Evolutionary conservation across 495 filamentous ascomycete species (phyloP), one percentile per base, ranked within the genome.

Genomic region (Aspergillus kassunensis): DNA sequence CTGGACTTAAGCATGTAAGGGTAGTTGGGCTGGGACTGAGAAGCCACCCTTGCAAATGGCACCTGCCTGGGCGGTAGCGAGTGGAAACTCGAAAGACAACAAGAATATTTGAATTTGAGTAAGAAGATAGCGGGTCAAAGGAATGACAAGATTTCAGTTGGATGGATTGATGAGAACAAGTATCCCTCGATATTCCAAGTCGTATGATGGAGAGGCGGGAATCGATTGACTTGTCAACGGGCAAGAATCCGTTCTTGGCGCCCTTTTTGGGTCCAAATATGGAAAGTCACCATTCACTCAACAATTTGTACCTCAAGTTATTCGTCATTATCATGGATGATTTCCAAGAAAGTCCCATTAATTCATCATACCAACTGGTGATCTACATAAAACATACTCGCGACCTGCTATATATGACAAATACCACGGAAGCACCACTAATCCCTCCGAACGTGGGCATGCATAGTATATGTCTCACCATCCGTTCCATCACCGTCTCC

Each of bases 391-490:
- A 39, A 30, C 46, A 42, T 58, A 55, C 33, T 52, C 48, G 19
- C 55, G 23, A 37, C 25, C 36, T 37, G 16, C n/a, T 55, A 44
- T 55, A 59, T 59, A 33, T 23, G 19, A n/a, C n/a, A n/a, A n/a
- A n/a, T n/a, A n/a, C n/a, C n/a, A n/a, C n/a, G n/a, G n/a, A n/a
- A n/a, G n/a, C n/a, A n/a, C n/a, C n/a, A n/a, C 49, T 46, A 48
- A 25, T 44, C 57, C 43, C 23, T 60, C 40, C 49, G 54, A 31
- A 76, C 54, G 56, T 78, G 77, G 8, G 62, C 65, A 58, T 78
- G 72, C 20, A 80, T 58, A n/a, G 67, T 68, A 49, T 75, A 78
- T n/a, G 69, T 62, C 42, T 74, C 74, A 44, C 58, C 56, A 13
- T 65, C 62, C 20, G 66, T 57, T 5, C 62, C 73, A 46, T 74